Evolutionary conservation across 2,329 filamentous ascomycete genomes (phyloP).

Genomic region (Gaeumannomyces sp.): DNA sequence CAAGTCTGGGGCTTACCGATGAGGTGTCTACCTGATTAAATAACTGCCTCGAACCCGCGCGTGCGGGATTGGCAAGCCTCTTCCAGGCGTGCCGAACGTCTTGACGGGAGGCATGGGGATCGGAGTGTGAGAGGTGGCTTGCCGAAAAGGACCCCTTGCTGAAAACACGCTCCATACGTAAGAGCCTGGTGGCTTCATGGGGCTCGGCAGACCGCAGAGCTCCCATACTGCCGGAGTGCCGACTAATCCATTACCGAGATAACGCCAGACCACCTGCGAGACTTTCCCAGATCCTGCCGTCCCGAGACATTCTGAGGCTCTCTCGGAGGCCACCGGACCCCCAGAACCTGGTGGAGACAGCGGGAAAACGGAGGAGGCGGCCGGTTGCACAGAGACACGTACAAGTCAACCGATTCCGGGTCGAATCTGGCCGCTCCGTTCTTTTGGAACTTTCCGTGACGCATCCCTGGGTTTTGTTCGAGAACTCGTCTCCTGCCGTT

Average conservation of each 20-base stretch:
- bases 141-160: too few relatives aligned
- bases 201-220: background rate
- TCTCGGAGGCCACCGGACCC: too few relatives aligned
- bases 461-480: background rate
- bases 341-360: background rate
- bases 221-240: too few relatives aligned
- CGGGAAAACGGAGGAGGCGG: too few relatives aligned
- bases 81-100: too few relatives aligned
- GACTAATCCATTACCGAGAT: background rate
- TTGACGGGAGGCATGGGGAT: too few relatives aligned
- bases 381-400: background rate
- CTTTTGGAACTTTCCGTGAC: background rate
- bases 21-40: too few relatives aligned
- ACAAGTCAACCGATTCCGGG: background rate
- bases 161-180: background rate
- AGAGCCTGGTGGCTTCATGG: background rate
- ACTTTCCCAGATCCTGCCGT: background rate
- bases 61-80: too few relatives aligned
- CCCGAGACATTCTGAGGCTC: background rate
- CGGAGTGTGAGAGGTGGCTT: too few relatives aligned
- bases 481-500: background rate
- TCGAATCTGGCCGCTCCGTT: background rate
- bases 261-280: background rate
- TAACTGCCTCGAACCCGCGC: too few relatives aligned
- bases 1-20: too few relatives aligned